Evolutionary conservation across 768 basidiomycete species (phyloP).

Genomic region (Leucocoprinus leucothites): DNA sequence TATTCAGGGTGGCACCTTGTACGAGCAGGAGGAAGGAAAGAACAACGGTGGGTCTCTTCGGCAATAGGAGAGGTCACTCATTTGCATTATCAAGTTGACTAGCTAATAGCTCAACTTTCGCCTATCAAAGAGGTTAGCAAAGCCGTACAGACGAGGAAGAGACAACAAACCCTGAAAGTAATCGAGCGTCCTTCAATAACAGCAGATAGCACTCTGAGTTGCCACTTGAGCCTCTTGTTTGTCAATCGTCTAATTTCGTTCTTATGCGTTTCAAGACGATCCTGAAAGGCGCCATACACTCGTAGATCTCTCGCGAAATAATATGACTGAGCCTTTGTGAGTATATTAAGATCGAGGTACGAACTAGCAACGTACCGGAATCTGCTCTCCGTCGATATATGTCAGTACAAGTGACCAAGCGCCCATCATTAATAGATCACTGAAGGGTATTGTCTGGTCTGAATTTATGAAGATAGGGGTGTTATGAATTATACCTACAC

Average conservation of each 20-base stretch:
- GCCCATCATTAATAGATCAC: constrained; percentile 77
- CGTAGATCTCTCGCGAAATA: constrained; percentile 94
- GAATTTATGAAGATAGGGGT: neutral
- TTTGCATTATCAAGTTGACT: constrained; percentile 15
- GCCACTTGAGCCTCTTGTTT: constrained; percentile 63
- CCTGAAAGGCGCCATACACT: constrained; percentile 67
- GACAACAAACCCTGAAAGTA: constrained; percentile 57
- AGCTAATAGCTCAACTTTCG: constrained; percentile 25
- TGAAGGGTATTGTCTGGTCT: constrained; percentile 14
- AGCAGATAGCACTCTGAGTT: constrained; percentile 59
- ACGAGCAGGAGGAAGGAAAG: constrained; percentile 46
- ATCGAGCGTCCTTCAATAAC: constrained; percentile 65
- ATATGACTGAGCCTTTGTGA: constrained; percentile 53
- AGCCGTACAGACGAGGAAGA: neutral
- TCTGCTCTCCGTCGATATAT: constrained; percentile 54
- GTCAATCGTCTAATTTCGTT: constrained; percentile 44
- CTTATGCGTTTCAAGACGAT: constrained; percentile 42
- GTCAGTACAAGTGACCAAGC: constrained; percentile 71
- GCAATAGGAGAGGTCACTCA: constrained; percentile 8
- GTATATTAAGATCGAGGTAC: neutral
- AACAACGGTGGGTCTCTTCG: constrained; percentile 3
- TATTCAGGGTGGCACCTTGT: constrained; percentile 72
- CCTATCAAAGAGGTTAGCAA: constrained; percentile 1
- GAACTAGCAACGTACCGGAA: constrained; percentile 56
- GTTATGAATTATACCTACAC: constrained; percentile 15